Base-by-base conservation (phyloP, 306 rosid species). In the Lithocarpus polystachyus region DNA sequence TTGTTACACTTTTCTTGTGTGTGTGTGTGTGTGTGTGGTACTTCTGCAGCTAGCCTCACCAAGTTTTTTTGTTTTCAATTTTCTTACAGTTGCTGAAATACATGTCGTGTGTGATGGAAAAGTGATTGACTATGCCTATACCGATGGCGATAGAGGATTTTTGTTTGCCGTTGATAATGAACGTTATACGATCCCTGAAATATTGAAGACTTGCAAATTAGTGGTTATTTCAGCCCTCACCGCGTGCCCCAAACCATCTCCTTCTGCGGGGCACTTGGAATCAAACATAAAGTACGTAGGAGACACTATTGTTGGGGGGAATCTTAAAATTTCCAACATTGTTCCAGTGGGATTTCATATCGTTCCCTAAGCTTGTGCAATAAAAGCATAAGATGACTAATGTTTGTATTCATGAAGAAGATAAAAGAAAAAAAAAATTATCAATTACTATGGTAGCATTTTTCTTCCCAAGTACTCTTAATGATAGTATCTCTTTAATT, bases 151-250 rank as follows among this genome's bases (percentile, higher is more conserved):
- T 5, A 86, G 90, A 57, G 0, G 22, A 0, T 87, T 87, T 73
- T 72, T 84, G 2, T 75, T 84, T 0, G 0, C 73, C 11, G 11
- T 87, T 35, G 70, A 87, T 65, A 84, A 86, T 23, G 4, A 81
- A 0, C 80, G 62, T 4, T 31, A 68, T 24, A 4, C 77, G 20
- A 73, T 81, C 0, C 73, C 84, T 48, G 11, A 76, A 6, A 37
- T 87, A 53, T 4, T 73, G 12, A 31, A 10, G 3, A 23, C 60
- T 26, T 84, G 90, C 81, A 82, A 35, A 6, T 19, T 84, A 8
- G 69, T 54, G 4, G 87, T 87, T n/a, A 22, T 1, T 15, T 77
- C 88, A 8, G 88, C 88, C 0, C 75, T 84, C 56, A 69, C 85
- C 4, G 6, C 1, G 68, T 87, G 88, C 81, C 71, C 75, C 51